phyloP scores from a whole-genome alignment of 176 grass and related monocot species.

The Calamus simplicifolius region DNA sequence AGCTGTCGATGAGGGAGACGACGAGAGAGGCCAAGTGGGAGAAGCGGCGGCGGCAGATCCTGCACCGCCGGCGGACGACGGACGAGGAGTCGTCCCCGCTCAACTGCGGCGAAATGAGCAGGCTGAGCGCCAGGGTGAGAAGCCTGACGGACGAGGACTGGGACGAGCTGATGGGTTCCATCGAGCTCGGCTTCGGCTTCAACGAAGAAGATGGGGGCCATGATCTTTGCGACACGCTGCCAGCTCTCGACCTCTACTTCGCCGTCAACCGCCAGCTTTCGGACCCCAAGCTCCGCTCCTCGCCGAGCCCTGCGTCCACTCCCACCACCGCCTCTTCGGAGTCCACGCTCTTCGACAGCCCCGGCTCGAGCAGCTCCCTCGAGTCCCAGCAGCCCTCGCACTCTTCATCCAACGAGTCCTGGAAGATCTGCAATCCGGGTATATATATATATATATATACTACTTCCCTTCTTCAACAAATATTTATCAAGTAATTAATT shows the following conservation, averaged over 20 bases:
- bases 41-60: conserved; percentile 35
- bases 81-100: background rate
- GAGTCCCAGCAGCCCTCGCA: conserved; percentile 22
- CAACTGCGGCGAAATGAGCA: background rate
- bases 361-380: conserved; percentile 19
- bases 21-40: conserved; percentile 53
- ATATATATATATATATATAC: background rate
- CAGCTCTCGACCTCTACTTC: conserved; percentile 44
- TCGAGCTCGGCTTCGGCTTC: conserved; percentile 50
- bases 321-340: conserved; percentile 18
- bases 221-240: conserved; percentile 52
- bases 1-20: conserved; percentile 46
- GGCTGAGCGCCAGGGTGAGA: conserved; percentile 2
- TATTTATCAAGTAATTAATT: no score
- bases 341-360: conserved; percentile 20
- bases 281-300: conserved; percentile 29
- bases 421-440: conserved; percentile 49
- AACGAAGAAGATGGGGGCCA: conserved; percentile 34
- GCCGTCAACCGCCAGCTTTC: conserved; percentile 37
- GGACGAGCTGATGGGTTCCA: conserved; percentile 45
- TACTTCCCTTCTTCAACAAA: no score
- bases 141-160: conserved; percentile 43
- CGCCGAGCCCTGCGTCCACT: conserved; percentile 22
- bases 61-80: conserved; percentile 8
- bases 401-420: conserved; percentile 14